A percentile compares a stretch with the other conserved stretches of the same genome.
These are phyloP conservation scores for Gloeophyllum trabeum DNA, from an alignment of 768 basidiomycete species.

Conservation along the genomic window DNA sequence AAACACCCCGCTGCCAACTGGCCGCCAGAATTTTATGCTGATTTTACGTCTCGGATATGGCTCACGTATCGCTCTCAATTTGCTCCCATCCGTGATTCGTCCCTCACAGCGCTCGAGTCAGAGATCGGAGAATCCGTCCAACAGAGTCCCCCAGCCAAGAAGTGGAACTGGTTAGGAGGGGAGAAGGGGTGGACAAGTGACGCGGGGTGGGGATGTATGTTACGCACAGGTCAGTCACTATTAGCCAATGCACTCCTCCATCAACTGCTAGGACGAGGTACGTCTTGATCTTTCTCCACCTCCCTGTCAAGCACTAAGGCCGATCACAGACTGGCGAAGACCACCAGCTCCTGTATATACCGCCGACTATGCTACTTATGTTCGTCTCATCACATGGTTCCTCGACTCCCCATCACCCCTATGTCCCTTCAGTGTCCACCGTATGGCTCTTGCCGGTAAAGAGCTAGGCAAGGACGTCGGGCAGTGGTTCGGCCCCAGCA, in stretches of 20 bases:
- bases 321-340: constrained; percentile 67
- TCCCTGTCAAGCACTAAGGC: neutral
- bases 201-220: constrained; percentile 88
- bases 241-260: constrained; percentile 72
- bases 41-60: constrained; percentile 85
- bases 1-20: constrained; percentile 44
- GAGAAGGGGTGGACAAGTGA: constrained; percentile 81
- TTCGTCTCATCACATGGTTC: constrained; percentile 91
- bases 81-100: constrained; percentile 60
- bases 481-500: constrained; percentile 97
- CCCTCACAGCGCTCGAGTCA: constrained; percentile 29
- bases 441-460: constrained; percentile 92
- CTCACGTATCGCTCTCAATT: constrained; percentile 89
- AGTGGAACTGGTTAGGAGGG: constrained; percentile 56
- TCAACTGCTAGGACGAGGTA: constrained; percentile 67
- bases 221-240: constrained; percentile 77
- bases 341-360: constrained; percentile 51
- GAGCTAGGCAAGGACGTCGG: constrained; percentile 92
- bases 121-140: constrained; percentile 14
- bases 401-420: constrained; percentile 77
- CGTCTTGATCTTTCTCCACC: constrained; percentile 12
- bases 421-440: constrained; percentile 89
- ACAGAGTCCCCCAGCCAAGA: constrained; percentile 31
- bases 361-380: constrained; percentile 73
- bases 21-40: constrained; percentile 78